Percentiles rank a stretch among this genome's conserved stretches.
Conservation (phyloP, 2,329 filamentous ascomycete genomes). For the Fusarium phyllophilum region DNA sequence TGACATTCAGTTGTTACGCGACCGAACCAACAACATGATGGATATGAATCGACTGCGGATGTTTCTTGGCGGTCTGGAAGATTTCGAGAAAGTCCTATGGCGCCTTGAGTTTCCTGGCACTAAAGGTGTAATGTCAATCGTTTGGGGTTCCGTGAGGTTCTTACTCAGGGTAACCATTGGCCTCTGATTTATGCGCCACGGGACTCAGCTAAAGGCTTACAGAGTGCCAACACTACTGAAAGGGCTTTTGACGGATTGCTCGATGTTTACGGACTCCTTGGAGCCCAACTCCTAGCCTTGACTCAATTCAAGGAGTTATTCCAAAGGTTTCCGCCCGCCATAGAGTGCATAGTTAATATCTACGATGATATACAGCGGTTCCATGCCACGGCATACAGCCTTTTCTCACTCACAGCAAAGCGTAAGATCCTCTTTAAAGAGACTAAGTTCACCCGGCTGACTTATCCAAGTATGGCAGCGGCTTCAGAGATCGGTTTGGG, state of each 20-base stretch:
- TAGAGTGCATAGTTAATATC: background rate
- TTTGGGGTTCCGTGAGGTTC: background rate
- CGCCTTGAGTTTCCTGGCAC: background rate
- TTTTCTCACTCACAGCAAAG: background rate
- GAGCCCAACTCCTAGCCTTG: background rate
- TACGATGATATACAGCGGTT: background rate
- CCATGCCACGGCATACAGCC: background rate
- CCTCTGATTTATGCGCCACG: rapidly evolving
- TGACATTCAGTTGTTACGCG: background rate
- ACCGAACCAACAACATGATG: background rate
- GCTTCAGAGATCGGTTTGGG: conserved; percentile 9
- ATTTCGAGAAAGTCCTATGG: background rate
- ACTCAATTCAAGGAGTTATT: background rate
- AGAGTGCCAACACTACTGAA: background rate
- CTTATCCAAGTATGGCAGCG: background rate
- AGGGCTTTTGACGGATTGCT: conserved; percentile 6
- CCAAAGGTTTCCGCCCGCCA: background rate
- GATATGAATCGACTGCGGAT: conserved; percentile 11
- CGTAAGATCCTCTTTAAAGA: rapidly evolving
- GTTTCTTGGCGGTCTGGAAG: background rate
- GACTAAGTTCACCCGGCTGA: rapidly evolving
- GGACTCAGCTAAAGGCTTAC: rapidly evolving
- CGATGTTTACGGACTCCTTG: background rate
- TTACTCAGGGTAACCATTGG: background rate
- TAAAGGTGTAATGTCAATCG: background rate